Base-by-base conservation (phyloP, 2,329 filamentous ascomycete species). In the Phialemonium atrogriseum region DNA sequence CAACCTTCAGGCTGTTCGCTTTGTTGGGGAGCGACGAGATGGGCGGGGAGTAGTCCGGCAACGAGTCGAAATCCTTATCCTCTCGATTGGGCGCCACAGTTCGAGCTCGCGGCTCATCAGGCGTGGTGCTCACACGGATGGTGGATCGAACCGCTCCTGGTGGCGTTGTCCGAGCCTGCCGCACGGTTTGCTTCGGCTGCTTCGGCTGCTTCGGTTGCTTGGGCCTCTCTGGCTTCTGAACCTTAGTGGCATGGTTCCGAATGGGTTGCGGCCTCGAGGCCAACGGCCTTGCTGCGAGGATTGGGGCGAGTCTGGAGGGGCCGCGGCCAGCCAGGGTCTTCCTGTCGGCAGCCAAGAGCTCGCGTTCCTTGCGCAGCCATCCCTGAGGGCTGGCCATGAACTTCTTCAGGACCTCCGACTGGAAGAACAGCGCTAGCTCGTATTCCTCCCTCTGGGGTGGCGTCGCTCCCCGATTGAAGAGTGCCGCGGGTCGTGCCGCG, bases 51-150 rank as follows among this genome's bases (percentile, higher is more conserved):
- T 71, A 84, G 54, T 94, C 76, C 5, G 71, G 69, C 19, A 93
- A 66, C 4, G 75, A 64, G 27, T 70, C 64, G 56, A 84, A 94
- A 54, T 93, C 81, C 51, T 83, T 85, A 52, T 94, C 85, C 53
- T 91, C 85, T 20, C 84, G 72, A 46, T 79, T 87, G 12, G 77
- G 73, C 16, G 77, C 74, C 13, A 73, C 58, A 27, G 62, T 57
- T 46, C 76, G 55, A 26, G 65, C 62, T 42, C 65, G 47, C 3
- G 67, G 64, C 42, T 9, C 19, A 5, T 73, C 68, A 5, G 68
- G 68, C 6, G 66, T 69, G 15, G 57, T 52, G 47, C 64, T 68
- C 31, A 60, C 46, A 26, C 56, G 58, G 22, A 50, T 48, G 5
- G 52, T 46, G 22, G 52, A 40, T 32, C 52, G 50, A 24, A 36